A percentile compares a stretch with the other conserved stretches of the same genome.
phyloP scores from a whole-genome alignment of 1,284 basidiomycete species.

The Agroathelia rolfsii region DNA sequence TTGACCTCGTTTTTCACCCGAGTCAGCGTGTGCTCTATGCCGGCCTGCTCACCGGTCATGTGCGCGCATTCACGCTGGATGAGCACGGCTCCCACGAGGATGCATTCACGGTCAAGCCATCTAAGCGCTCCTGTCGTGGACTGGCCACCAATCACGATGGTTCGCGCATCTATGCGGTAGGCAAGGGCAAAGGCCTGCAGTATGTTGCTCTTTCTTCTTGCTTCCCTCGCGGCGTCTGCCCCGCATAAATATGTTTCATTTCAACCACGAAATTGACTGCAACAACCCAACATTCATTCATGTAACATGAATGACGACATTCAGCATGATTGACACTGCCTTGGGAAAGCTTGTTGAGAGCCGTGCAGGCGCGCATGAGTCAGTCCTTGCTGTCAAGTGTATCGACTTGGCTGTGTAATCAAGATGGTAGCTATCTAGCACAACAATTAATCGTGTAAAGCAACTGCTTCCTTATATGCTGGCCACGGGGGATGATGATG shows the following conservation, averaged over 20 bases:
- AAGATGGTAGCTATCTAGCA: constrained; percentile 40
- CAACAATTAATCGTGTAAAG: constrained; percentile 79
- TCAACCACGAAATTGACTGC: constrained; percentile 9
- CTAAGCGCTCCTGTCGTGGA: constrained; percentile 69
- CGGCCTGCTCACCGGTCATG: constrained; percentile 73
- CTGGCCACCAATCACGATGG: constrained; percentile 61
- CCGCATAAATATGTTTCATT: constrained; percentile 5
- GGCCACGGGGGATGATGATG: constrained; percentile 88
- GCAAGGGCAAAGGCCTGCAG: constrained; percentile 79
- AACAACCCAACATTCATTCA: too few species aligned
- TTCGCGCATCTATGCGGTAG: constrained; percentile 60
- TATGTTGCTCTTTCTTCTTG: constrained; percentile 30
- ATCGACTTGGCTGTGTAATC: too few species aligned
- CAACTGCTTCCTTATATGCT: constrained; percentile 60
- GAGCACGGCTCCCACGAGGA: constrained; percentile 47
- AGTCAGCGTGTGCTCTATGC: constrained; percentile 58
- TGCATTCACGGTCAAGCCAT: constrained; percentile 51
- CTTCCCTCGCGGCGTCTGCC: constrained; percentile 1
- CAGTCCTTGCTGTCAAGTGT: constrained; percentile 25
- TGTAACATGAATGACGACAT: too few species aligned
- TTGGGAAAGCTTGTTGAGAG: constrained; percentile 58
- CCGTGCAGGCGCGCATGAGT: constrained; percentile 71
- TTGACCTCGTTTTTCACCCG: constrained; percentile 86
- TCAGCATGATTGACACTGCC: constrained; percentile 58
- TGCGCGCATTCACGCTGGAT: constrained; percentile 74